phyloP scores from a whole-genome alignment of 106 monocot genomes.

The Acorus gramineus region DNA sequence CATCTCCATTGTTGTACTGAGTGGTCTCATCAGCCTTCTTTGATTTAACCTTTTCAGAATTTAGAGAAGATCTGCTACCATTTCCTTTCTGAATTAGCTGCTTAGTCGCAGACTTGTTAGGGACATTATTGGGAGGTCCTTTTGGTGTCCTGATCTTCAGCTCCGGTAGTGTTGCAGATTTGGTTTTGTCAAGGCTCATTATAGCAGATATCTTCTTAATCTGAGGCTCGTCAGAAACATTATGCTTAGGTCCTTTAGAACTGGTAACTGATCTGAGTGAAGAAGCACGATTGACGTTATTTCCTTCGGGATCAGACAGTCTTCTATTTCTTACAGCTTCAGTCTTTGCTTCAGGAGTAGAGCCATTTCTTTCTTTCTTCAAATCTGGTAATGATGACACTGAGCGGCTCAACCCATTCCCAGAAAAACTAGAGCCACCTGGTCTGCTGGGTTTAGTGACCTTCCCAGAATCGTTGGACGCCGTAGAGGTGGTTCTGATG shows the following conservation, averaged over 20 bases:
- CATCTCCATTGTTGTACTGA: slow-evolving; percentile 31
- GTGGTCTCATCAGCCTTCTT: slow-evolving; percentile 10
- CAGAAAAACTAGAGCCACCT: slow-evolving; percentile 5
- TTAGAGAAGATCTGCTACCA: slow-evolving; percentile 22
- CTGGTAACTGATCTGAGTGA: slow-evolving; percentile 16
- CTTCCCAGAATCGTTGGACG: slow-evolving; percentile 26
- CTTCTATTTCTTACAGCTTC: slow-evolving; percentile 30
- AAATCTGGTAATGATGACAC: slow-evolving; percentile 32
- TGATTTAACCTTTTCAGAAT: slow-evolving; percentile 11
- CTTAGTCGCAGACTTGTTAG: slow-evolving; percentile 9
- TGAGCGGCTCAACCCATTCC: slow-evolving; percentile 29
- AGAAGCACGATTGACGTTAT: slow-evolving; percentile 10
- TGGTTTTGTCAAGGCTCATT: slow-evolving; percentile 55
- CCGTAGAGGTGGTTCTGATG: slow-evolving; percentile 19
- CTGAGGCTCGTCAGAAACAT: slow-evolving; percentile 30
- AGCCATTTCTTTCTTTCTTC: slow-evolving; percentile 37
- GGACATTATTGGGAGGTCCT: slow-evolving; percentile 9
- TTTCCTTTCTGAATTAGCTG: slow-evolving; percentile 13
- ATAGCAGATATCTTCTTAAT: slow-evolving; percentile 57
- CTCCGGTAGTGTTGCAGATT: slow-evolving; percentile 66
- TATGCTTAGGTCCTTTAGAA: slow-evolving; percentile 19
- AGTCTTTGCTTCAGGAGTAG: slow-evolving; percentile 11
- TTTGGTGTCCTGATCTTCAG: slow-evolving; percentile 37
- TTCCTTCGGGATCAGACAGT: slow-evolving; percentile 51
- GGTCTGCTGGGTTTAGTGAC: slow-evolving; percentile 21